These are phyloP conservation scores for Magnaporthiopsis incrustans DNA, from an alignment of 2,329 filamentous ascomycete genomes.

Conservation along the genomic window DNA sequence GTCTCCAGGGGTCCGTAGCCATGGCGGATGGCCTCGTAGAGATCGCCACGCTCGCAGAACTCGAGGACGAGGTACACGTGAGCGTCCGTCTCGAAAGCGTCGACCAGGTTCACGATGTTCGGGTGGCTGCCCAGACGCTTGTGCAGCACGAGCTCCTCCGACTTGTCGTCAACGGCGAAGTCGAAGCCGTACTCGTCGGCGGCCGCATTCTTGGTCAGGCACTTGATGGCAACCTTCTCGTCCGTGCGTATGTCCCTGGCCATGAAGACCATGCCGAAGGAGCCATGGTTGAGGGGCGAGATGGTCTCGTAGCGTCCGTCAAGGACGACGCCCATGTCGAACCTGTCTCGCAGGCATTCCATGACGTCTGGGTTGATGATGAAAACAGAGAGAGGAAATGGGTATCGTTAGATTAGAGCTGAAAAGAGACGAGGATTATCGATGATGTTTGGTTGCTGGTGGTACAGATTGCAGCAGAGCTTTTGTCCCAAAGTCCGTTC, in stretches of 20 bases:
- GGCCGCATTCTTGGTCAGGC: constrained; percentile 74
- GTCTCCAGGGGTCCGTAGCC: constrained; percentile 86
- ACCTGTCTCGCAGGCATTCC: constrained; percentile 82
- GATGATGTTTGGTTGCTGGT: constrained; percentile 9
- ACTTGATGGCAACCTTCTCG: constrained; percentile 89
- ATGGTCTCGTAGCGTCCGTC: constrained; percentile 86
- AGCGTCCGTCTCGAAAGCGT: constrained; percentile 84
- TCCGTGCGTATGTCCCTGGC: constrained; percentile 72
- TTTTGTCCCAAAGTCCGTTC: constrained; percentile 10
- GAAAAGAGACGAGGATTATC: constrained; percentile 16
- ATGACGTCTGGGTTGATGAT: constrained; percentile 30
- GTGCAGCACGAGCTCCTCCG: constrained; percentile 75
- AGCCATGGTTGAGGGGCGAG: constrained; percentile 94
- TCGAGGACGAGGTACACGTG: constrained; percentile 92
- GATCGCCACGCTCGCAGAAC: constrained; percentile 88
- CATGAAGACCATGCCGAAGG: constrained; percentile 97
- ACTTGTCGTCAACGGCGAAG: constrained; percentile 72
- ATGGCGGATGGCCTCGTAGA: constrained; percentile 93
- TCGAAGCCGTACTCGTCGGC: constrained; percentile 51
- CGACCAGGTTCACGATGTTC: constrained; percentile 88
- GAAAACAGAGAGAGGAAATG: constrained; percentile 8
- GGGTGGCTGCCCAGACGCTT: constrained; percentile 69
- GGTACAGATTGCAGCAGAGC: constrained; percentile 16
- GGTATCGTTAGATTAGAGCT: constrained; percentile 15
- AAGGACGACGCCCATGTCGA: constrained; percentile 71